Evolutionary conservation across 2,329 filamentous ascomycete genomes (phyloP).

Genomic region (Verticillium tricorpus): DNA sequence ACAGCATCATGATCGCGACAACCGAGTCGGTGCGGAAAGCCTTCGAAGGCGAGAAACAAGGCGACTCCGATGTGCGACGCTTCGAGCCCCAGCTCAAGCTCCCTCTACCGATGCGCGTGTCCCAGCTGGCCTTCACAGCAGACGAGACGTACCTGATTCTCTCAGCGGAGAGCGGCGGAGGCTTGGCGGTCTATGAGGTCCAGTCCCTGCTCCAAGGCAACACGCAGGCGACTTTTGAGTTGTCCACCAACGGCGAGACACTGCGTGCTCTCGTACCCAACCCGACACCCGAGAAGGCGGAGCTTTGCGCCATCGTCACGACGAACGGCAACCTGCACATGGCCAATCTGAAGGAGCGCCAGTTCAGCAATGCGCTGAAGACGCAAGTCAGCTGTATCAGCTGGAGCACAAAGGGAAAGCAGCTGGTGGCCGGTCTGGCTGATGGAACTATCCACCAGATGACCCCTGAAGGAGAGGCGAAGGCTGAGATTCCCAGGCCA

Average conservation of each 20-base stretch:
- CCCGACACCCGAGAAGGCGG: conserved; percentile 66
- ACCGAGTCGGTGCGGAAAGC: conserved; percentile 75
- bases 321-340: conserved; percentile 76
- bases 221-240: conserved; percentile 65
- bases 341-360: conserved; percentile 69
- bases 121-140: conserved; percentile 86
- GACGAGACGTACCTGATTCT: conserved; percentile 82
- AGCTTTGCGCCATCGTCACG: conserved; percentile 78
- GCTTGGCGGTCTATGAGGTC: conserved; percentile 79
- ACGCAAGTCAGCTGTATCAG: conserved; percentile 75
- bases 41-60: conserved; percentile 55
- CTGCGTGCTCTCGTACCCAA: conserved; percentile 77
- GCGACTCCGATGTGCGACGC: conserved; percentile 59
- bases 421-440: conserved; percentile 78
- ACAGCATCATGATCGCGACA: conserved; percentile 68
- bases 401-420: conserved; percentile 93
- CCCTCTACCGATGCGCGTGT: conserved; percentile 68
- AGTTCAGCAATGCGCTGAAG: conserved; percentile 61
- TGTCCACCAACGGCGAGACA: conserved; percentile 70
- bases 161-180: conserved; percentile 75
- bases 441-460: conserved; percentile 81
- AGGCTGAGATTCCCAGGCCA: conserved; percentile 75
- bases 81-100: conserved; percentile 74
- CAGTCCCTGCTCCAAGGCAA: conserved; percentile 61
- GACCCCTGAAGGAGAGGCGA: conserved; percentile 72